phyloP scores from a whole-genome alignment of 129 eudicot genomes.

The Deinandra increscens region DNA sequence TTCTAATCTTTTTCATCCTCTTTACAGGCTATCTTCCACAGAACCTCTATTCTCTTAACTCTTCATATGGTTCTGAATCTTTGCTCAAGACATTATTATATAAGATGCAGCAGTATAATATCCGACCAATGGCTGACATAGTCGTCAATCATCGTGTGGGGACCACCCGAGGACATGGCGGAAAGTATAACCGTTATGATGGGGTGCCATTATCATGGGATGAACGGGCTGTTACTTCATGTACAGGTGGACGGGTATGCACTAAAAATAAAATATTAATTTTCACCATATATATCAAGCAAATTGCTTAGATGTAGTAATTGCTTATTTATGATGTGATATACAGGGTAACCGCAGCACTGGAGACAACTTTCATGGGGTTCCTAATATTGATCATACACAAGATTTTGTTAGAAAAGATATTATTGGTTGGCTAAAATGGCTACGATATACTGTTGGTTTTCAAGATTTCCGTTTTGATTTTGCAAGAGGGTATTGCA shows the following conservation, averaged over 20 bases:
- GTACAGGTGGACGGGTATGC: conserved; percentile 93
- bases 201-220: conserved; percentile 87
- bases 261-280: conserved; percentile 4
- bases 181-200: conserved; percentile 90
- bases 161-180: conserved; percentile 75
- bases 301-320: neutral
- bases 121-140: conserved; percentile 95
- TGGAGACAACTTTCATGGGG: conserved; percentile 79
- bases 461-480: conserved; percentile 96
- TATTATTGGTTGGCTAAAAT: conserved; percentile 67
- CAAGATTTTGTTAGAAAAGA: conserved; percentile 76
- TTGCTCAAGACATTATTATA: conserved; percentile 60
- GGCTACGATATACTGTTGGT: conserved; percentile 68
- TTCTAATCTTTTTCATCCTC: neutral
- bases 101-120: conserved; percentile 67
- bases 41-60: conserved; percentile 80
- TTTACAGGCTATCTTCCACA: conserved; percentile 87
- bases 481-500: conserved; percentile 69
- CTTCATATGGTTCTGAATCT: conserved; percentile 77
- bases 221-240: conserved; percentile 83
- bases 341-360: conserved; percentile 76
- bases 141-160: conserved; percentile 92
- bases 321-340: neutral
- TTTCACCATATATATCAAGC: neutral
- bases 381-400: conserved; percentile 88